Conservation (phyloP, 2,329 filamentous ascomycete genomes). For the Alternaria sp. region DNA sequence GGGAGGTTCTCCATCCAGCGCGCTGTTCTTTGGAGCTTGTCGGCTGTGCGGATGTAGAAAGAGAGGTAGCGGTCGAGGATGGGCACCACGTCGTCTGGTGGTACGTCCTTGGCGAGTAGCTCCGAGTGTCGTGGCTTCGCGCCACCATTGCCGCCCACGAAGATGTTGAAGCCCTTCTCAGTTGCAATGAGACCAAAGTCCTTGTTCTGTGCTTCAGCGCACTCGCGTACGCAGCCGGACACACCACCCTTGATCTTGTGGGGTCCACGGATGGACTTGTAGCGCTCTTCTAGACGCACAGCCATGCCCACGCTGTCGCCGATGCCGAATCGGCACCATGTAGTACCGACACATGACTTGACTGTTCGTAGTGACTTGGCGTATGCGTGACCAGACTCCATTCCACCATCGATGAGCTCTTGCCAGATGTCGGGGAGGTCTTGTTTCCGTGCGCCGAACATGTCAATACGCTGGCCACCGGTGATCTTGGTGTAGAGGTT, state of each 20-base stretch:
- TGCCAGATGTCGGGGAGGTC: constrained; percentile 84
- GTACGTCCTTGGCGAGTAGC: constrained; percentile 83
- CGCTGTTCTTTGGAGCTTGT: constrained; percentile 87
- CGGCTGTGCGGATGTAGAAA: constrained; percentile 92
- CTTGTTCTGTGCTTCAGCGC: constrained; percentile 90
- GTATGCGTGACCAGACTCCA: constrained; percentile 92
- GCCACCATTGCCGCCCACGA: constrained; percentile 87
- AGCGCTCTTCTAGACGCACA: constrained; percentile 83
- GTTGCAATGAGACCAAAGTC: constrained; percentile 93
- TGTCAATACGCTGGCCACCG: constrained; percentile 87
- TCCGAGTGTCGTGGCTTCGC: constrained; percentile 84
- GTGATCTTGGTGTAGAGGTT: constrained; percentile 90
- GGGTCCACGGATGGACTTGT: constrained; percentile 87
- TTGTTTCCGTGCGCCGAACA: constrained; percentile 90
- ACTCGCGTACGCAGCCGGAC: constrained; percentile 89
- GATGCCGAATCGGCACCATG: constrained; percentile 89
- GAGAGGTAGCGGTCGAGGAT: constrained; percentile 89
- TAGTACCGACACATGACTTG: constrained; percentile 89
- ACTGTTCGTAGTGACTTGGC: constrained; percentile 88
- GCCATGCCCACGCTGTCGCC: constrained; percentile 93
- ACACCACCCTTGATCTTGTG: constrained; percentile 94
- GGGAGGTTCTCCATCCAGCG: constrained; percentile 86
- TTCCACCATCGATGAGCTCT: constrained; percentile 78
- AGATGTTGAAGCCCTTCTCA: constrained; percentile 92
- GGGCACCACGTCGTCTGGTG: constrained; percentile 79